These are phyloP conservation scores for Verticillium albo-atrum DNA, from an alignment of 2,329 filamentous ascomycete species.

Conservation along the genomic window DNA sequence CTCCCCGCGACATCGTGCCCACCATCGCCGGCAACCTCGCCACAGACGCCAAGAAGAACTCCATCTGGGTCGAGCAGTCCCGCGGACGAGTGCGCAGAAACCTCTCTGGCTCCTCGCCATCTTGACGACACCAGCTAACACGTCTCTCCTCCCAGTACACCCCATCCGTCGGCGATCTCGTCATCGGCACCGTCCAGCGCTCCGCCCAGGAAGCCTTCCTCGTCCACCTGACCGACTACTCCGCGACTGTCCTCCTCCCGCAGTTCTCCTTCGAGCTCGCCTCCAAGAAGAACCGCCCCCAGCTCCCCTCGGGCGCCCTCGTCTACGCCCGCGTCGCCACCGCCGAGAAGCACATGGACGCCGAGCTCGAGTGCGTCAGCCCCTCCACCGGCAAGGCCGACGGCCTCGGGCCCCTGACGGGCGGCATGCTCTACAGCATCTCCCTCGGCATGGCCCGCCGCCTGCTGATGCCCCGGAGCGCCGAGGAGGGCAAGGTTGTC, in stretches of 20 bases:
- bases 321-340: constrained; percentile 84
- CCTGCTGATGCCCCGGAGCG: constrained; percentile 61
- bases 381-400: constrained; percentile 83
- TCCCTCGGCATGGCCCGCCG: constrained; percentile 79
- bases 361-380: constrained; percentile 87
- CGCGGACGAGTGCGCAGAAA: constrained; percentile 61
- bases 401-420: constrained; percentile 76
- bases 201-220: constrained; percentile 73
- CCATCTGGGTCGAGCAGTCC: constrained; percentile 71
- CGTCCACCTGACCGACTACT: constrained; percentile 67
- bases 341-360: constrained; percentile 77
- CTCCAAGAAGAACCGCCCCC: constrained; percentile 84
- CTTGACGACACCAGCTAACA: constrained; percentile 17
- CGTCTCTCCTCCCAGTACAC: constrained; percentile 59
- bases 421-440: constrained; percentile 82
- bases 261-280: constrained; percentile 92
- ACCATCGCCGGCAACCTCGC: constrained; percentile 64
- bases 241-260: constrained; percentile 64
- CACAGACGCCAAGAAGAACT: constrained; percentile 68
- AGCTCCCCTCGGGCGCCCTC: constrained; percentile 68
- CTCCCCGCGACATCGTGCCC: constrained; percentile 67
- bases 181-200: constrained; percentile 81
- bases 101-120: constrained; percentile 15
- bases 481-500: constrained; percentile 59
- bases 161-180: constrained; percentile 75